A percentile compares a stretch with the other conserved stretches of the same genome.
phyloP scores from a whole-genome alignment of 768 basidiomycete genomes.

The Myochromella boudieri region DNA sequence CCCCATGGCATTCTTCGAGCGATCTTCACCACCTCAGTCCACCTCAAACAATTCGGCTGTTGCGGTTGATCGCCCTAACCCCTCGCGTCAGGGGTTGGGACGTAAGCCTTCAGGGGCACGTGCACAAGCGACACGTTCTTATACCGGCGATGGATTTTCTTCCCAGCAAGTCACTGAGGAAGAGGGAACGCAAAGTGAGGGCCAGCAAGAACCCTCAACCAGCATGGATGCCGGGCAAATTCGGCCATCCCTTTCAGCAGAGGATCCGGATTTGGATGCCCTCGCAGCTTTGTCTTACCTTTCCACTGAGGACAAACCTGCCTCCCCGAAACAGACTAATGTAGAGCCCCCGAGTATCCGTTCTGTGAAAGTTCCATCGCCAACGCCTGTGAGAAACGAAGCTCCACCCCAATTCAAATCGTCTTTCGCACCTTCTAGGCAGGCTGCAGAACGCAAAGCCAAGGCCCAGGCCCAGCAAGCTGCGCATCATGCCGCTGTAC shows the following conservation, averaged over 20 bases:
- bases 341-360: conserved; percentile 38
- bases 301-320: conserved; percentile 41
- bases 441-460: conserved; percentile 82
- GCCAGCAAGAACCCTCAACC: conserved; percentile 9
- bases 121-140: conserved; percentile 53
- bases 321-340: conserved; percentile 25
- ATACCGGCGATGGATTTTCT: conserved; percentile 39
- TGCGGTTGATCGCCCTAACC: conserved; percentile 29
- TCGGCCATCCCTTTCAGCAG: conserved; percentile 24
- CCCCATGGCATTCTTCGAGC: conserved; percentile 37
- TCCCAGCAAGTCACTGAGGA: conserved; percentile 36
- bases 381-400: conserved; percentile 20
- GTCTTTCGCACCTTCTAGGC: conserved; percentile 85
- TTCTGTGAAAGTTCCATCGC: conserved; percentile 22
- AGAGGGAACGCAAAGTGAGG: conserved; percentile 28
- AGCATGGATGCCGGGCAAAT: conserved; percentile 9
- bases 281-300: conserved; percentile 80
- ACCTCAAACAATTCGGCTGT: conserved; percentile 19
- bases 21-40: conserved; percentile 19
- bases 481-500: conserved; percentile 75
- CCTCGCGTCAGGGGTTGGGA: conserved; percentile 44
- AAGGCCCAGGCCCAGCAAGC: conserved; percentile 83
- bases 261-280: conserved; percentile 65
- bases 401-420: conserved; percentile 58
- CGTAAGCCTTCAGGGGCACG: conserved; percentile 86